Conservation (phyloP, 2,329 filamentous ascomycete genomes). For the Leptographium flavum region DNA sequence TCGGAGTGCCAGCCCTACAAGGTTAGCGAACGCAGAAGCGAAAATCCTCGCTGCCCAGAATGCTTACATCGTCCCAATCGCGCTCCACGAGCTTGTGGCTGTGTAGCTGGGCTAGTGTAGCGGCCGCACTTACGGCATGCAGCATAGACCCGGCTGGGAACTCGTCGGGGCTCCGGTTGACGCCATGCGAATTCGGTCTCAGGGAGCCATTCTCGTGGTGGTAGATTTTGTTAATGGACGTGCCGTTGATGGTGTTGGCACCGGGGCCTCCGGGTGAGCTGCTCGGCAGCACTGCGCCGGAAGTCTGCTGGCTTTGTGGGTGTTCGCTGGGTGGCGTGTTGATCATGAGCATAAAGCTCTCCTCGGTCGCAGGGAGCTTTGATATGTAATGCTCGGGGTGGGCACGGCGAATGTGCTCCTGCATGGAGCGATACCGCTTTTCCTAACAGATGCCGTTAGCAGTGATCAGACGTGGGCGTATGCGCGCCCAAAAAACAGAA, state of each 20-base stretch:
- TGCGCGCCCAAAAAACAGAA: neutral
- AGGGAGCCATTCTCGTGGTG: conserved; percentile 51
- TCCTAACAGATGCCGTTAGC: conserved; percentile 14
- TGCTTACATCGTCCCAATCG: conserved; percentile 65
- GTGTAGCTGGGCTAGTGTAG: conserved; percentile 70
- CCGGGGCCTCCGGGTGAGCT: conserved; percentile 2
- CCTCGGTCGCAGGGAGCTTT: conserved; percentile 93
- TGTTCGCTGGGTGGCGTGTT: conserved; percentile 57
- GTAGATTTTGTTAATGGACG: conserved; percentile 29
- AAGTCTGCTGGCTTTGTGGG: conserved; percentile 19
- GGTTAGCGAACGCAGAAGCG: conserved; percentile 9
- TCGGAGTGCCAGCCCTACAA: conserved; percentile 58
- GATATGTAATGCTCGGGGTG: conserved; percentile 96
- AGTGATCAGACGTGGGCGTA: neutral
- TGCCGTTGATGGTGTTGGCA: neutral
- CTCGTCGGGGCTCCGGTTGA: conserved; percentile 57
- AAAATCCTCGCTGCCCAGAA: conserved; percentile 1
- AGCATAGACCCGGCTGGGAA: conserved; percentile 47
- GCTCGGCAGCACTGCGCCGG: conserved; percentile 11
- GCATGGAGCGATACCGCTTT: conserved; percentile 78
- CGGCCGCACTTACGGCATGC: conserved; percentile 64
- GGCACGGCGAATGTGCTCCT: conserved; percentile 95
- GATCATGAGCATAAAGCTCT: conserved; percentile 96
- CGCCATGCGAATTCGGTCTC: conserved; percentile 50
- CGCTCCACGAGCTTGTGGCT: conserved; percentile 55